Conservation (phyloP, 2,329 filamentous ascomycete species). For the Alternaria alternata region DNA sequence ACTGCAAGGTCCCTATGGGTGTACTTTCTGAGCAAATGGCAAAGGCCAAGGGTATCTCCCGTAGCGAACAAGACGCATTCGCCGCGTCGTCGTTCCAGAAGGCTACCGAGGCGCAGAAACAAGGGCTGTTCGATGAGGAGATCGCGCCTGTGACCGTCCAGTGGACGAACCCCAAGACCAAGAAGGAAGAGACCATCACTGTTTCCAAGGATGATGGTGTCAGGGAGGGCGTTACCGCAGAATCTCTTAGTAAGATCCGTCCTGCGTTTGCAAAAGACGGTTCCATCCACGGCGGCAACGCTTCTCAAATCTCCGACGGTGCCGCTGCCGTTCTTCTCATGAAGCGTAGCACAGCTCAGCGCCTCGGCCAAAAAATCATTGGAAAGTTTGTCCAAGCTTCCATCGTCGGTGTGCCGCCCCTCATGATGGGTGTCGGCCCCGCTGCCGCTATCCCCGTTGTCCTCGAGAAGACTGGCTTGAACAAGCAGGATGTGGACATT, state of each 20-base stretch:
- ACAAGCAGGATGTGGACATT: conserved; percentile 87
- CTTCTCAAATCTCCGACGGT: conserved; percentile 91
- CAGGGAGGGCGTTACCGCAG: conserved; percentile 81
- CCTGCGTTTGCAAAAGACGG: conserved; percentile 92
- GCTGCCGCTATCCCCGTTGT: conserved; percentile 96
- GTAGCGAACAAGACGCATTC: conserved; percentile 85
- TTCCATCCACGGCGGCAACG: conserved; percentile 94
- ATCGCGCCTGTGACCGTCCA: conserved; percentile 87
- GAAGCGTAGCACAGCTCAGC: conserved; percentile 90
- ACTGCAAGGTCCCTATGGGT: conserved; percentile 99
- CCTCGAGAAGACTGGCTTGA: conserved; percentile 84
- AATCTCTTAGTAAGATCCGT: conserved; percentile 89
- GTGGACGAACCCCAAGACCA: conserved; percentile 89
- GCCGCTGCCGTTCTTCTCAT: conserved; percentile 95
- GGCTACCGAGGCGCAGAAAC: conserved; percentile 82
- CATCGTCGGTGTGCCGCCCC: conserved; percentile 86
- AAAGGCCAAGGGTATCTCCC: conserved; percentile 76
- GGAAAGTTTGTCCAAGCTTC: conserved; percentile 91
- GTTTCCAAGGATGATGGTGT: conserved; percentile 89
- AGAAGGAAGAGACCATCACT: conserved; percentile 82
- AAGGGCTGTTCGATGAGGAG: conserved; percentile 91
- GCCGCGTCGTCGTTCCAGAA: conserved; percentile 93
- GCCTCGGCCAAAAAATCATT: conserved; percentile 84
- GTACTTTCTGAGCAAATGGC: conserved; percentile 94
- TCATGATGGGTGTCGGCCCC: conserved; percentile 95